Conservation (phyloP, 176 grass and related monocot genomes). For the Lolium rigidum region DNA sequence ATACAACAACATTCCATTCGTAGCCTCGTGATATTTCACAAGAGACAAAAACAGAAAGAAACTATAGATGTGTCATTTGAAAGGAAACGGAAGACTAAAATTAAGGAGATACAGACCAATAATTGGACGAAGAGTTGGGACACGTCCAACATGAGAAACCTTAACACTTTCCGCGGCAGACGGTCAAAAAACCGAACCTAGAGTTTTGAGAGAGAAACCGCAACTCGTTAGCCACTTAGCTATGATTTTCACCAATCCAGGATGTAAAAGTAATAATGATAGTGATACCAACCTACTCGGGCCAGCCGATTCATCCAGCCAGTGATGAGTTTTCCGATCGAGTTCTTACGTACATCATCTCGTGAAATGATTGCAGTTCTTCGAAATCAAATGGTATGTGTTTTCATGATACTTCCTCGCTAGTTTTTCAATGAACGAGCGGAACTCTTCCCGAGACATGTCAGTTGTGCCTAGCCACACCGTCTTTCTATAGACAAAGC, state of each 20-base stretch:
- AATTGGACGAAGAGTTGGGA: slow-evolving; percentile 56
- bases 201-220: neutral
- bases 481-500: too few relatives aligned
- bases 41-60: slow-evolving; percentile 18
- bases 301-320: slow-evolving; percentile 95
- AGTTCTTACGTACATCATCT: slow-evolving; percentile 75
- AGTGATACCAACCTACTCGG: slow-evolving; percentile 72
- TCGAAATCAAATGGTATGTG: too few relatives aligned
- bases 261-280: too few relatives aligned
- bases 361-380: slow-evolving; percentile 99
- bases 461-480: too few relatives aligned
- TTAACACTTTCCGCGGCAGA: slow-evolving; percentile 83
- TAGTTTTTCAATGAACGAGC: too few relatives aligned
- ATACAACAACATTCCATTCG: neutral
- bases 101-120: slow-evolving; percentile 55
- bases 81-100: neutral
- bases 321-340: slow-evolving; percentile 92
- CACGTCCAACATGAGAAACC: slow-evolving; percentile 67
- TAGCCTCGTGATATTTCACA: neutral
- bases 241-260: too few relatives aligned
- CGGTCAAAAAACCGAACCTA: slow-evolving; percentile 85
- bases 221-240: slow-evolving; percentile 39
- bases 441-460: too few relatives aligned
- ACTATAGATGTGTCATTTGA: neutral
- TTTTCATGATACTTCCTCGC: too few relatives aligned